Evolutionary conservation across 345 rosid genomes (phyloP).

Genomic region (Psidium friedrichsthalianum): DNA sequence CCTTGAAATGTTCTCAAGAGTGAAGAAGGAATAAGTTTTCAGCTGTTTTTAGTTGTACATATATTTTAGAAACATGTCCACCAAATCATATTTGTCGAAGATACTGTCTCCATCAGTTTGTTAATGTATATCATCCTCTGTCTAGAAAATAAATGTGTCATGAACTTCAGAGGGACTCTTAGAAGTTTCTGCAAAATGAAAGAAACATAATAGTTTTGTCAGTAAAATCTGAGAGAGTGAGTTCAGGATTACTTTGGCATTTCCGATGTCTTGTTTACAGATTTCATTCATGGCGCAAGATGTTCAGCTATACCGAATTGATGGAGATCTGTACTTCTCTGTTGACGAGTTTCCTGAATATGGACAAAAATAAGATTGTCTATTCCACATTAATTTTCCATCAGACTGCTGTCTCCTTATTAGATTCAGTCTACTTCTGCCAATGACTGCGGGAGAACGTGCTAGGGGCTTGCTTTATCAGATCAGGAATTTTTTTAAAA

Average conservation of each 20-base stretch:
- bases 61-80: neutral
- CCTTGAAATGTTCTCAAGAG: neutral
- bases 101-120: neutral
- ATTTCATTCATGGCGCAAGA: neutral
- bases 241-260: neutral
- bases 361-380: conserved; percentile 16
- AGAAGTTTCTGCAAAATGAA: neutral
- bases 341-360: conserved; percentile 68
- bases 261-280: neutral
- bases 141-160: neutral
- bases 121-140: neutral
- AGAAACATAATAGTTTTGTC: neutral
- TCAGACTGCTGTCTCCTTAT: neutral
- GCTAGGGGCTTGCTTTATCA: neutral
- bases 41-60: neutral
- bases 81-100: neutral
- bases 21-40: neutral
- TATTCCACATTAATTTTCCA: too few species aligned
- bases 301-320: conserved; percentile 34
- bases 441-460: neutral
- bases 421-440: neutral
- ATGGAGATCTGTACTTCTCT: conserved; percentile 72
- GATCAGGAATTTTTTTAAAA: neutral
- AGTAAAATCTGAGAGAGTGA: neutral
- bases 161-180: neutral